Evolutionary conservation across 78 protist genomes (phyloP), one percentile per base, ranked within the genome.

Genomic region (Dictyostelium discoideum): DNA sequence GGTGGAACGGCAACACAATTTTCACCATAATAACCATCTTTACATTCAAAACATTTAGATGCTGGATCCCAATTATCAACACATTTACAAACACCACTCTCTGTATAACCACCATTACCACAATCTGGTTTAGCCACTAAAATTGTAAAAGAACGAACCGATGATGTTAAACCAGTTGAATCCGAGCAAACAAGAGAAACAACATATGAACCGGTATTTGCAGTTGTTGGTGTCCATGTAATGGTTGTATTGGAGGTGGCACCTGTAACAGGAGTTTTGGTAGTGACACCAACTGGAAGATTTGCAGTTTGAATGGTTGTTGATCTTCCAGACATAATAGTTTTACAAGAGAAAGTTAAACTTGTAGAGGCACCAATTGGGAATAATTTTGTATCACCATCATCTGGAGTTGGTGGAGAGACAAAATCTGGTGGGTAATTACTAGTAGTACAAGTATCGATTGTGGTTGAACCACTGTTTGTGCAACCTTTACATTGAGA

Each of bases 391-490:
- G 18, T 39, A 3, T 37, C 24, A 29, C 84, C 88, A 24, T 2
- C 29, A 29, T 37, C 20, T 46, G 95, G 95, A 2, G 95, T 90
- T 40, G 87, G 87, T 29, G 67, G 78, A 13, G 42, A 26, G 0
- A n/a, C n/a, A n/a, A 72, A 90, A 6, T 10, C 24, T 44, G 95
- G 95, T 82, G 85, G 87, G 8, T n/a, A 39, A 42, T 81, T 81
- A 5, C 63, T n/a, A 44, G 54, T 42, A 1, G 48, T 26, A n/a
- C 40, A 24, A 24, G 63, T 24, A 46, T 80, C 82, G 24, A 22
- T 48, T 3, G 86, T 79, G 10, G n/a, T 37, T 32, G 48, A 26
- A 37, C 81, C 42, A 37, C 48, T 37, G 11, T 74, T 74, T 0
- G 20, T 74, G 37, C 81, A 74, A 18, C 24, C 46, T 6, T 29